Base-by-base conservation (phyloP, 495 filamentous ascomycete genomes). In the Daldinia grandis region DNA sequence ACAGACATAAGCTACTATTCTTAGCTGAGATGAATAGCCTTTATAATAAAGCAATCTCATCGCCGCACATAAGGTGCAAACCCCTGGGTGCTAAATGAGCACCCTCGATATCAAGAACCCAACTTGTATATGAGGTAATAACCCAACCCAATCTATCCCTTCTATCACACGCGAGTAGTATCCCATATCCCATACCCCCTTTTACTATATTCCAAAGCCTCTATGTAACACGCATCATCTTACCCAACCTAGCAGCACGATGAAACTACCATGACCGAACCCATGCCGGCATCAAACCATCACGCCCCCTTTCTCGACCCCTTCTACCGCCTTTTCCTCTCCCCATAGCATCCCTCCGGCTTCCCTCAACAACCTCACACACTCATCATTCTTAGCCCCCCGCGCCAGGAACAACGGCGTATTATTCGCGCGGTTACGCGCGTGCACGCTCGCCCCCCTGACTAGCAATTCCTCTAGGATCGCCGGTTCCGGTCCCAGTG, bases 381-480 rank as follows among this genome's bases (percentile, higher is more conserved):
- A 86, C 60, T 89, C 89, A 1, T 79, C 78, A 44, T 81, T 82
- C 1, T 82, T 80, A 58, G 78, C 76, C 71, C 82, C 86, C 68
- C 89, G 87, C 5, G 93, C 92, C 31, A 95, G 81, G 77, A 90
- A 94, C 54, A 97, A 82, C 37, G 95, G 93, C 51, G 94, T 97
- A 73, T 92, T 90, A 61, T 92, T 89, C 25, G 87, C 88, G 19
- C 87, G 84, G 78, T 97, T 97, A 44, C 95, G 87, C 21, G 92
- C 79, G 78, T 97, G 94, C 14, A 98, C 95, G 37, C 91, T 93
- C 1, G 92, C 95, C 3, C 94, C 94, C 27, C 91, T 85, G 21
- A 79, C 82, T 8, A 98, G 86, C 56, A 97, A 84, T 69, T 90
- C 88, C 35, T 86, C 85, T 50, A 97, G 81, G 27, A 97, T 89